Evolutionary conservation across 2,329 filamentous ascomycete genomes (phyloP).

Genomic region (Fusarium decemcellulare): DNA sequence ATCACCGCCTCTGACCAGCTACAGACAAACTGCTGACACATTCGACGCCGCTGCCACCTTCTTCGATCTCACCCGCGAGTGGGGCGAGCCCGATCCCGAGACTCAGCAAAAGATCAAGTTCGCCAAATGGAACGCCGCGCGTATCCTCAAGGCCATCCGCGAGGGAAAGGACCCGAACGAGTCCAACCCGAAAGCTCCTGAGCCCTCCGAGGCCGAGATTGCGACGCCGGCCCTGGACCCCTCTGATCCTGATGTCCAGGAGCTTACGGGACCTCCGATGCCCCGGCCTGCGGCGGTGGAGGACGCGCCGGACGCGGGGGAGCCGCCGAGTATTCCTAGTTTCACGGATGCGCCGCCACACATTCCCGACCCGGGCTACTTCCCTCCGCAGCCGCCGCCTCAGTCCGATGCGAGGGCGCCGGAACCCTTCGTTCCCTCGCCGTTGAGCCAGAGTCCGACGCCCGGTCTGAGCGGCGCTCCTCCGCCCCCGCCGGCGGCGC

Average conservation of each 20-base stretch:
- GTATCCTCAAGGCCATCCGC: slow-evolving; percentile 92
- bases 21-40: slow-evolving; percentile 90
- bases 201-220: slow-evolving; percentile 54
- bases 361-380: slow-evolving; percentile 50
- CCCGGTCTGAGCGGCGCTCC: slow-evolving; percentile 40
- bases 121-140: slow-evolving; percentile 93
- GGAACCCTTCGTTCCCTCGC: slow-evolving; percentile 53
- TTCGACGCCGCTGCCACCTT: slow-evolving; percentile 95
- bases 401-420: slow-evolving; percentile 20
- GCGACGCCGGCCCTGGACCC: slow-evolving; percentile 67
- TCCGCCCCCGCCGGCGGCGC: slow-evolving; percentile 30
- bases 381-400: slow-evolving; percentile 44
- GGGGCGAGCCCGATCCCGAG: slow-evolving; percentile 82
- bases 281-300: slow-evolving; percentile 62
- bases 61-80: slow-evolving; percentile 88
- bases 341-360: slow-evolving; percentile 45
- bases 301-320: slow-evolving; percentile 64
- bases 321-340: slow-evolving; percentile 46
- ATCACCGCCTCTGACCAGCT: slow-evolving; percentile 4
- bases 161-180: slow-evolving; percentile 93
- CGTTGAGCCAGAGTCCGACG: slow-evolving; percentile 50
- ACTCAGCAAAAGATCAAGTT: slow-evolving; percentile 91
- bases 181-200: slow-evolving; percentile 81
- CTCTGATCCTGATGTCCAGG: slow-evolving; percentile 75
- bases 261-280: slow-evolving; percentile 54